Evolutionary conservation across 1,284 basidiomycete species (phyloP).

Genomic region (Volvariella volvacea): DNA sequence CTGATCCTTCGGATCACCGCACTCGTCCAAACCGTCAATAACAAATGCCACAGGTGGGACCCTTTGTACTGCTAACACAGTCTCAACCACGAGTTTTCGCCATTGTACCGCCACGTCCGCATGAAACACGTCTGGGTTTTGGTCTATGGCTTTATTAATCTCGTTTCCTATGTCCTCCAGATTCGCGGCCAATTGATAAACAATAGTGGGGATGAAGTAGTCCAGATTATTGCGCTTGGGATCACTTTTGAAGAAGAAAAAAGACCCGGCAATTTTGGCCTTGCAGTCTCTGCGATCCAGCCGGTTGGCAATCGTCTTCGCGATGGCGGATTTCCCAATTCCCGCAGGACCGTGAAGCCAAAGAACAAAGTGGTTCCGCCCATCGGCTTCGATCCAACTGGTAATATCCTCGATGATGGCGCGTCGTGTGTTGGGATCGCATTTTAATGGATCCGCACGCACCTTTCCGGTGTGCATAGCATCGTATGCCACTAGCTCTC

Average conservation of each 20-base stretch:
- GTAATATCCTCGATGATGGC: neutral
- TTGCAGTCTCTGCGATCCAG: neutral
- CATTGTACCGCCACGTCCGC: neutral
- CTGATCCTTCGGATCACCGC: neutral
- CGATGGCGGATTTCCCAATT: slow-evolving; percentile 1
- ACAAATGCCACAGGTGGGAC: neutral
- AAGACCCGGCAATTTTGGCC: neutral
- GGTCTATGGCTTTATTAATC: neutral
- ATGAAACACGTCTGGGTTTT: neutral
- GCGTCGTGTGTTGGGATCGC: neutral
- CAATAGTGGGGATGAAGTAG: neutral
- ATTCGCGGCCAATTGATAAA: neutral
- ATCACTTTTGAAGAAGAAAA: neutral
- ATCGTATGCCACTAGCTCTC: too few relatives aligned
- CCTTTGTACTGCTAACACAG: neutral
- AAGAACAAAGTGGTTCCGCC: neutral
- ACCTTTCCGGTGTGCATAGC: too few relatives aligned
- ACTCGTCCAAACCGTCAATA: neutral
- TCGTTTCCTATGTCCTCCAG: neutral
- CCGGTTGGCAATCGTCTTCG: neutral
- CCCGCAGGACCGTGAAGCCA: slow-evolving; percentile 1
- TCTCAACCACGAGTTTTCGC: neutral
- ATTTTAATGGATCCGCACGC: neutral
- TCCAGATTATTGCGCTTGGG: neutral
- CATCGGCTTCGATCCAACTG: neutral